Evolutionary conservation across 345 rosid genomes (phyloP).

Genomic region (Citrus unshiu): DNA sequence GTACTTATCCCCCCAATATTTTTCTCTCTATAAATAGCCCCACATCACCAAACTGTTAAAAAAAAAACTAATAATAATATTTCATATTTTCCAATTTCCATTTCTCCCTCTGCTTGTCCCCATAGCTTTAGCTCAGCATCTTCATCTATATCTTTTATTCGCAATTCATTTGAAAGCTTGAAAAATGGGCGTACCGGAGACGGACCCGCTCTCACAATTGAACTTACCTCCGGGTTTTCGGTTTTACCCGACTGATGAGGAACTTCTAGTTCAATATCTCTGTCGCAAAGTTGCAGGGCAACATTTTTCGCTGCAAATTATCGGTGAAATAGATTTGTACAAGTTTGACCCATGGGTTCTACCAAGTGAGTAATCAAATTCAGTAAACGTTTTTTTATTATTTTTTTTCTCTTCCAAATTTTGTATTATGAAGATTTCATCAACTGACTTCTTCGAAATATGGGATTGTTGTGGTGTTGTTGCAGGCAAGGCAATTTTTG

Average conservation of each 20-base stretch:
- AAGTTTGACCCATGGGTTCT: constrained; percentile 88
- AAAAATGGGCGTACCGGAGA: constrained; percentile 63
- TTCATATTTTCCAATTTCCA: too few species aligned
- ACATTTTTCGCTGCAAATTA: constrained; percentile 61
- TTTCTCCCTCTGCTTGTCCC: background rate
- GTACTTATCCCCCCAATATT: constrained; percentile 46
- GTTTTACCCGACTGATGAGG: constrained; percentile 95
- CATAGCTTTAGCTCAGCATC: background rate
- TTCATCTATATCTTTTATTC: background rate
- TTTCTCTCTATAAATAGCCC: constrained; percentile 28
- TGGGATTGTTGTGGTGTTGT: background rate
- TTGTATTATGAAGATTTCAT: background rate
- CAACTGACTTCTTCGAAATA: background rate
- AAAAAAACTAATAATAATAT: background rate
- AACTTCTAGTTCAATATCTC: constrained; percentile 83
- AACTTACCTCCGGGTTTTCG: constrained; percentile 97
- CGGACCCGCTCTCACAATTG: constrained; percentile 68
- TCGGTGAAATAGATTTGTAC: constrained; percentile 87
- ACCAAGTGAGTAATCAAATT: constrained; percentile 52
- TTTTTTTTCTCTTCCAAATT: background rate
- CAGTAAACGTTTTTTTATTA: background rate
- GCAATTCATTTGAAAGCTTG: background rate
- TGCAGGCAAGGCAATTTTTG: constrained; percentile 83
- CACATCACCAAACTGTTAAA: fast-evolving
- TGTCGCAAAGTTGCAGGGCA: constrained; percentile 83